Evolutionary conservation across 768 basidiomycete genomes (phyloP), one percentile per base, ranked within the genome.

Genomic region (Exidia glandulosa): DNA sequence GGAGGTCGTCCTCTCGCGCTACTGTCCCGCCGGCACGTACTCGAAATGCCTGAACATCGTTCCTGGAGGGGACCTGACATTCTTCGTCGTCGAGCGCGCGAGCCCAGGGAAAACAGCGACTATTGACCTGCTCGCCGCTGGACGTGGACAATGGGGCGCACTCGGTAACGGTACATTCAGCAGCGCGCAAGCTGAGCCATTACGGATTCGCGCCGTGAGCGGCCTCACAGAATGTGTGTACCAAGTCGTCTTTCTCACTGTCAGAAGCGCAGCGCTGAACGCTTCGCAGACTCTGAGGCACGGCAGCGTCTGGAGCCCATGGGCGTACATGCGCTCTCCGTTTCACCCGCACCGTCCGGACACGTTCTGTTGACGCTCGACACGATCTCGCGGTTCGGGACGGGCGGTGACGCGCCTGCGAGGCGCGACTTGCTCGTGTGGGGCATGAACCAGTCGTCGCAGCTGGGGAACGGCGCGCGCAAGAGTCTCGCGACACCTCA

Each of bases 141-240:
- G 92, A 2, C 89, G 90, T 67, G 93, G 92, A 1, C 85, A 90
- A 67, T 87, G 80, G 71, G 90, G 93, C 16, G 87, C 86, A 16
- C 76, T 91, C 10, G 89, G 88, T 2, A 87, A 79, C 62, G 79
- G 75, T 0, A 64, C 74, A 19, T 91, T 80, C 73, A 88, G 81
- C 66, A 90, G 80, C 60, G 83, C 84, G 0, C 88, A 88, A 66
- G 79, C 83, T 48, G 75, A 75, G 34, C 93, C 90, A 2, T 75
- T 82, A 1, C 83, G 84, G 59, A 86, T 87, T 2, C 92, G 85
- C 72, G 83, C 82, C 48, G 77, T 95, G 60, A 92, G 90, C 66
- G 90, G 90, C 12, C 74, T 95, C 29, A 73, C 79, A n/a, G 91
- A 94, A 79, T 95, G 90, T 91, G 67, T 74, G 88, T 68, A 32